Conservation (phyloP, 768 basidiomycete genomes). For the Hemileccinum rubropunctum region DNA sequence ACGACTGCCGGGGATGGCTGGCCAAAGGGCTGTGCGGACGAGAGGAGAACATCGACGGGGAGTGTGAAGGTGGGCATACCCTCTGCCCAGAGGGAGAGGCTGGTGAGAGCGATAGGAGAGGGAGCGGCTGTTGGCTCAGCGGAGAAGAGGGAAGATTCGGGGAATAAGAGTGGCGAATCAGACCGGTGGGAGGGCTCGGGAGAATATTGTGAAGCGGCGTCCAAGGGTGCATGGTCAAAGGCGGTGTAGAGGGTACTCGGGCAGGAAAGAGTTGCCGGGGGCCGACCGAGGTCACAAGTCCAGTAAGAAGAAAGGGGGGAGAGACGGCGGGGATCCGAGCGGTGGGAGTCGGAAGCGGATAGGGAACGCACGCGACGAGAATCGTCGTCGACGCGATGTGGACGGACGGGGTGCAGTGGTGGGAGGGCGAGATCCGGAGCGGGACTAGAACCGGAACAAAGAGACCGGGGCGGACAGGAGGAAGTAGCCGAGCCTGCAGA, state of each 20-base stretch:
- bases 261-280: slow-evolving; percentile 25
- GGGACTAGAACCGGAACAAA: slow-evolving; percentile 25
- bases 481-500: slow-evolving; percentile 31
- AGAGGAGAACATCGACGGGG: slow-evolving; percentile 53
- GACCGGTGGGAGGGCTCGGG: slow-evolving; percentile 24
- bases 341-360: slow-evolving; percentile 26
- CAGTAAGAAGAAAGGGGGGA: slow-evolving; percentile 32
- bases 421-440: slow-evolving; percentile 27
- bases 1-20: slow-evolving; percentile 41
- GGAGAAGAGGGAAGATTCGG: slow-evolving; percentile 27
- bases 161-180: slow-evolving; percentile 30
- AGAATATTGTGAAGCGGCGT: slow-evolving; percentile 20
- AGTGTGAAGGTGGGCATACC: slow-evolving; percentile 65
- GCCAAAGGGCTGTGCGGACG: slow-evolving; percentile 36
- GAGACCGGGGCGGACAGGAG: slow-evolving; percentile 23
- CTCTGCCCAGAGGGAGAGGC: slow-evolving; percentile 57
- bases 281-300: slow-evolving; percentile 24
- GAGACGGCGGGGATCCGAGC: slow-evolving; percentile 32
- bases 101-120: slow-evolving; percentile 33
- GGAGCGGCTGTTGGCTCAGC: slow-evolving; percentile 27
- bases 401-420: slow-evolving; percentile 18
- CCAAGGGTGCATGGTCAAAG: slow-evolving; percentile 15
- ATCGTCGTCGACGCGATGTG: slow-evolving; percentile 26
- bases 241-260: slow-evolving; percentile 26
- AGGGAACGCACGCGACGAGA: slow-evolving; percentile 31